Evolutionary conservation across 2,329 filamentous ascomycete genomes (phyloP), one percentile per base, ranked within the genome.

Genomic region (Trichoderma sp.): DNA sequence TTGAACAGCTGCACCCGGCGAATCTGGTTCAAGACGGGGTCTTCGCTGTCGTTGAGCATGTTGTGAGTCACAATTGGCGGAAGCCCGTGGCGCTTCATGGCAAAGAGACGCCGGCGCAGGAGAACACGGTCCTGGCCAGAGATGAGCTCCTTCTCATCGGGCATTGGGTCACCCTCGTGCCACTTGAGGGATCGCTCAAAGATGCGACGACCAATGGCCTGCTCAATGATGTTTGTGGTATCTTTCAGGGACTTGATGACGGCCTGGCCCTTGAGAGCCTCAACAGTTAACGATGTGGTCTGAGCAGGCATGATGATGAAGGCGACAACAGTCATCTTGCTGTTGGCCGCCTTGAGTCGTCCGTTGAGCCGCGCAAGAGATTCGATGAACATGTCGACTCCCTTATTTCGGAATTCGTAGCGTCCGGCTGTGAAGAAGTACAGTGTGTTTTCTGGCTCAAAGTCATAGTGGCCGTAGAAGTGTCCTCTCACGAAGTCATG

Each of bases 301-400:
- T 98, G 94, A 1, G 96, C 96, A 3, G 96, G 96, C 94, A 99
- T 97, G 81, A 99, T 98, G 82, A 99, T 93, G 81, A 99, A 99
- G 24, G 96, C 95, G 21, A 99, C 95, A 8, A 99, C 92, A 0
- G 96, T 98, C 80, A 91, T 95, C 83, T 96, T 97, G 76, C 94
- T 97, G 63, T 93, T 93, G 8, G 90, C 83, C 66, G 84, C 83
- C 88, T 98, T 98, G 79, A 99, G 89, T 51, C 92, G 90, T 85
- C 98, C 95, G 83, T 99, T 99, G 78, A 99, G 85, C 57, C 96
- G 93, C 32, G 96, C 96, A 74, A 99, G 85, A 4, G 95, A 96
- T 83, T 99, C 96, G 76, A 99, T 97, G 82, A 98, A 99, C 96
- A 99, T 98, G 82, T 99, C 96, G 11, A 98, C 95, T 79, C 96